Base-by-base conservation (phyloP, 805 yeast genomes). In the Yamadazyma laniorum region DNA sequence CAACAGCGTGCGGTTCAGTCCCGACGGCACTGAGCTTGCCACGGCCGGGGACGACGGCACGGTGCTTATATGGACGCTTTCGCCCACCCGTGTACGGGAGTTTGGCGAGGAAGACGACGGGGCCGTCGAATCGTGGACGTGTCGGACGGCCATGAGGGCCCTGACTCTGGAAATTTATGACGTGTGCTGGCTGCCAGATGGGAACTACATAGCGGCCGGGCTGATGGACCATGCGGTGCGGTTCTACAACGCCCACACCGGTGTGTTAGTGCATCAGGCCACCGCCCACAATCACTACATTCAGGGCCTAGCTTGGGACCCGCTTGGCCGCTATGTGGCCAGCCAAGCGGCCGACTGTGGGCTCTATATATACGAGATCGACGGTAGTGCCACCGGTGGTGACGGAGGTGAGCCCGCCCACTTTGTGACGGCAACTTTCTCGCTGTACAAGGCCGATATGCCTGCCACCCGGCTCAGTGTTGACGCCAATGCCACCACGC, bases 221-320 rank as follows among this genome's bases (percentile, higher is more conserved):
- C 82, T 95, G 12, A 88, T 91, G 87, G 98, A 93, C 61, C 87
- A 88, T 51, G 70, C 79, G 6, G 76, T 89, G 8, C 68, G 95
- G 32, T 71, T 91, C 0, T 87, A 80, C 51, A 73, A 74, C 44
- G 52, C 57, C 1, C 11, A 18, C 3, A 71, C 71, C 2, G 93
- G 91, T 0, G 64, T 67, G 21, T 74, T 79, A 48, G 65, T 83
- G 0, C 58, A 68, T 18, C 82, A 79, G 48, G 67, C 82, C 43
- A 77, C 77, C 5, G 87, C 85, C 41, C 98, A 93, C 59, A 67
- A 69, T 32, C 96, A 90, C 58, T 91, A 87, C 51, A 95, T 93
- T 3, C 99, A 93, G 61, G 99, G 99, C 3, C 91, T 93, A 4
- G 71, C 84, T 0, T 93, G 98, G 98, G 99, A 93, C 57, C 99